phyloP scores from a whole-genome alignment of 1,139 yeast genomes.

The Hanseniaspora sp. region DNA sequence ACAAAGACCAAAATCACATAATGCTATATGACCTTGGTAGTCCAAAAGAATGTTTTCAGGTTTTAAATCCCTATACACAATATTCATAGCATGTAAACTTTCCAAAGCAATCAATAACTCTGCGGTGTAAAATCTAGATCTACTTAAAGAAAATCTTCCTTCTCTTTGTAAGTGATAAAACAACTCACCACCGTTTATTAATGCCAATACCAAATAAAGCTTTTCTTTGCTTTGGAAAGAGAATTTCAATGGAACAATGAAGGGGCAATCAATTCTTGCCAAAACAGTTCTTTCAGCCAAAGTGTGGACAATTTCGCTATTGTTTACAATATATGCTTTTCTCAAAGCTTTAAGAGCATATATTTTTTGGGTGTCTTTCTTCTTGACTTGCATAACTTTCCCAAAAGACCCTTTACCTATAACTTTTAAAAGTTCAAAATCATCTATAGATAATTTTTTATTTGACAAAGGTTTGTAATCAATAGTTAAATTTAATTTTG shows the following conservation, averaged over 20 bases:
- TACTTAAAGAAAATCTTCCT: constrained; percentile 76
- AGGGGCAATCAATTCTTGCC: constrained; percentile 90
- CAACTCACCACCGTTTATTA: constrained; percentile 93
- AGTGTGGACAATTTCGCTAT: constrained; percentile 92
- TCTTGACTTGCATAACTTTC: constrained; percentile 95
- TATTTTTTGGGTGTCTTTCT: constrained; percentile 85
- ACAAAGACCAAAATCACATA: constrained; percentile 94
- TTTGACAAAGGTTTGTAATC: constrained; percentile 68
- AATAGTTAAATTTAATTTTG: constrained; percentile 49
- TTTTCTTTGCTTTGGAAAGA: constrained; percentile 95
- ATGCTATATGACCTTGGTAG: constrained; percentile 92
- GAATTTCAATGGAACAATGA: constrained; percentile 92
- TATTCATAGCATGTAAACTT: constrained; percentile 78
- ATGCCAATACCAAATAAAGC: constrained; percentile 76
- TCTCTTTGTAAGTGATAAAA: constrained; percentile 89
- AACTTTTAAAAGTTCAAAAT: constrained; percentile 83
- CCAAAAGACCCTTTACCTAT: constrained; percentile 98
- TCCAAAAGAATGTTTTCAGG: constrained; percentile 91
- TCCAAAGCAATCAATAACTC: constrained; percentile 88
- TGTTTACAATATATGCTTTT: constrained; percentile 84
- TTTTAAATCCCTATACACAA: constrained; percentile 86
- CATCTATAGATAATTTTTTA: constrained; percentile 71
- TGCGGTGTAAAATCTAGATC: constrained; percentile 88
- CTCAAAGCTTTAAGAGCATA: constrained; percentile 89
- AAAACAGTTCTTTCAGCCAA: constrained; percentile 90